Evolutionary conservation across 83 land plant species (phyloP).

Genomic region (Picea engelmannii): DNA sequence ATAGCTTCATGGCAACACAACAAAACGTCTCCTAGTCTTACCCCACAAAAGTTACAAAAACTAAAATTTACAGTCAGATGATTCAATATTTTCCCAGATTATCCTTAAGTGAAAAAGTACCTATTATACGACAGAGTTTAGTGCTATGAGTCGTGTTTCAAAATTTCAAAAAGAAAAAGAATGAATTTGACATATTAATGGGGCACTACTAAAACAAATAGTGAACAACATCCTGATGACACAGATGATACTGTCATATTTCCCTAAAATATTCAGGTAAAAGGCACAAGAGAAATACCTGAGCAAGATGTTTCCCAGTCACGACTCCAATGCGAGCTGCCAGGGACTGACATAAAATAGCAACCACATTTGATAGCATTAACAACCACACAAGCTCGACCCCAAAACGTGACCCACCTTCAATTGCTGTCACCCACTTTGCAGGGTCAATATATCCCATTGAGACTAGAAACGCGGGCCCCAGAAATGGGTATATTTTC

Average conservation of each 20-base stretch:
- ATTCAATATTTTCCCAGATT: neutral
- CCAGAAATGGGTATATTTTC: too few species aligned
- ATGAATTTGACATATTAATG: neutral
- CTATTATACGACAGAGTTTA: neutral
- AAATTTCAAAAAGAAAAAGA: neutral
- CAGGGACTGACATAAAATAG: slow-evolving; percentile 77
- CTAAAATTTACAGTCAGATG: neutral
- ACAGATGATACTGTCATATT: neutral
- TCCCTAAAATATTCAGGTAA: neutral
- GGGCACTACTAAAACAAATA: neutral
- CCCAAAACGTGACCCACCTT: slow-evolving; percentile 89
- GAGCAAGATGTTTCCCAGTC: slow-evolving; percentile 83
- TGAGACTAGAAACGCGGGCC: too few species aligned
- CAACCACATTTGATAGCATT: slow-evolving; percentile 57
- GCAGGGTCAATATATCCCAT: too few species aligned
- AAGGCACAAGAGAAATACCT: slow-evolving; percentile 43
- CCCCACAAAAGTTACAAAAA: neutral
- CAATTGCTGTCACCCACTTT: slow-evolving; percentile 85
- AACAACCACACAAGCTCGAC: slow-evolving; percentile 62
- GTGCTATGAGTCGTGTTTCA: neutral
- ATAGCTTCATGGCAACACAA: neutral
- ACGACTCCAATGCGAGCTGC: slow-evolving; percentile 69
- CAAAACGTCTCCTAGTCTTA: neutral
- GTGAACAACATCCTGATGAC: neutral
- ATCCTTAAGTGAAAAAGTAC: neutral